Evolutionary conservation across 768 basidiomycete genomes (phyloP).

Genomic region (Paxillus ammoniavirescens): DNA sequence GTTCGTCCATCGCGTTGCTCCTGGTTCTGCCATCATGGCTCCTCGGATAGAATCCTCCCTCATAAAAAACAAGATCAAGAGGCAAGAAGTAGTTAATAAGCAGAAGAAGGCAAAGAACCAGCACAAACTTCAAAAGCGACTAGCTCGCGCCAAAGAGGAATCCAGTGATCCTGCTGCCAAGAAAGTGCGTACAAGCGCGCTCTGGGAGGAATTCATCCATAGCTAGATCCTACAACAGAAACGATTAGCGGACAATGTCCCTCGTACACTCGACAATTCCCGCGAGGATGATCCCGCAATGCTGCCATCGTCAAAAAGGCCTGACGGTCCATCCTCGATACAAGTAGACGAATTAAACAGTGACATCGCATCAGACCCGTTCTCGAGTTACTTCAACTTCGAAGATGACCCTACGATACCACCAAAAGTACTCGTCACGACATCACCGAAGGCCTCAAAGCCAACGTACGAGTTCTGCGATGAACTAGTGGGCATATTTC

Average conservation of each 20-base stretch:
- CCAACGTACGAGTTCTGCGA: slow-evolving; percentile 91
- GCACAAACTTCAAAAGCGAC: slow-evolving; percentile 74
- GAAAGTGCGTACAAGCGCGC: slow-evolving; percentile 52
- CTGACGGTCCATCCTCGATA: slow-evolving; percentile 32
- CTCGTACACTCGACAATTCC: slow-evolving; percentile 90
- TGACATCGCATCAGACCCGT: slow-evolving; percentile 74
- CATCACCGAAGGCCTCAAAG: slow-evolving; percentile 85
- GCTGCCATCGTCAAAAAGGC: slow-evolving; percentile 32
- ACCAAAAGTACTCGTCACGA: slow-evolving; percentile 88
- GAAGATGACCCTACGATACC: slow-evolving; percentile 67
- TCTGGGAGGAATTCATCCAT: background rate
- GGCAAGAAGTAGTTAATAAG: slow-evolving; percentile 74
- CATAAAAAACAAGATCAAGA: slow-evolving; percentile 87
- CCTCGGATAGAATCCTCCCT: slow-evolving; percentile 60
- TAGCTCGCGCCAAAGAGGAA: slow-evolving; percentile 78
- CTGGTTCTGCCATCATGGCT: slow-evolving; percentile 41
- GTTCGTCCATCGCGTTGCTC: background rate
- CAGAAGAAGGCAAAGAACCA: slow-evolving; percentile 76
- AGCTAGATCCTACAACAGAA: slow-evolving; percentile 50
- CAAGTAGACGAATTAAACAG: slow-evolving; percentile 59
- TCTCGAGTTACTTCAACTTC: slow-evolving; percentile 73
- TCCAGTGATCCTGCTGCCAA: slow-evolving; percentile 72
- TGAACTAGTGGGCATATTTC: slow-evolving; percentile 85
- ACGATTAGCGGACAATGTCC: slow-evolving; percentile 82
- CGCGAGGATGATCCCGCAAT: slow-evolving; percentile 71